Conservation (phyloP, 768 basidiomycete genomes). For the Tephrocybe sp. region DNA sequence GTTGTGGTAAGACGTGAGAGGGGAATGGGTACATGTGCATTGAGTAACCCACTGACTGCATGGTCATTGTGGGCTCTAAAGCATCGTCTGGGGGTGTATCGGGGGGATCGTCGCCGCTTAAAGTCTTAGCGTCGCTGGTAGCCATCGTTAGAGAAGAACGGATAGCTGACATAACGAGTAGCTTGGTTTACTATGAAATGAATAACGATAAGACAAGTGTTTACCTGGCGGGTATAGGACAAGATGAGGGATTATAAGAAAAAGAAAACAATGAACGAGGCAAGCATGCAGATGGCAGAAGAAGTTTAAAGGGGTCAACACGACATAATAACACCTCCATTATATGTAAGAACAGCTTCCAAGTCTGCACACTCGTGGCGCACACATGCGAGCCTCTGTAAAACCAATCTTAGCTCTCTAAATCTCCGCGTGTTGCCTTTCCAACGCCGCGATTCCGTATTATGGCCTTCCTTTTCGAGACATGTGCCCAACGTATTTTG, state of each 20-base stretch:
- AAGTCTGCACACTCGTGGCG: slow-evolving; percentile 10
- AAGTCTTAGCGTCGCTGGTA: slow-evolving; percentile 28
- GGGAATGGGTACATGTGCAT: slow-evolving; percentile 75
- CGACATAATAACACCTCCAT: slow-evolving; percentile 11
- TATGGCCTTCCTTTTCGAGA: slow-evolving; percentile 8
- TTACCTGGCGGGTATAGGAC: background rate
- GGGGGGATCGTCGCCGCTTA: slow-evolving; percentile 30
- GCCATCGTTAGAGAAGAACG: slow-evolving; percentile 23
- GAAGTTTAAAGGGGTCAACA: slow-evolving; percentile 10
- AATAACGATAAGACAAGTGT: slow-evolving; percentile 9
- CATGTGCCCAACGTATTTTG: slow-evolving; percentile 18
- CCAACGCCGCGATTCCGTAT: slow-evolving; percentile 4
- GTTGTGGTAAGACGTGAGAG: slow-evolving; percentile 39
- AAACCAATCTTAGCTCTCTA: background rate
- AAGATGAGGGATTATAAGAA: slow-evolving; percentile 16
- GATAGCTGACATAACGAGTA: slow-evolving; percentile 22
- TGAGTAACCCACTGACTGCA: slow-evolving; percentile 50
- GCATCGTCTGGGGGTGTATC: slow-evolving; percentile 32
- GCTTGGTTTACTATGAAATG: slow-evolving; percentile 16
- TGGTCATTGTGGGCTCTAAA: slow-evolving; percentile 29
- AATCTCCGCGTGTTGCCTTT: slow-evolving; percentile 7
- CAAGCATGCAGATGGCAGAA: slow-evolving; percentile 2
- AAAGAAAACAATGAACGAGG: slow-evolving; percentile 4
- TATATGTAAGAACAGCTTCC: background rate
- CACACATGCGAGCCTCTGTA: slow-evolving; percentile 5